These are phyloP conservation scores for Aspergillus fructus DNA, from an alignment of 2,329 filamentous ascomycete species.

Conservation along the genomic window DNA sequence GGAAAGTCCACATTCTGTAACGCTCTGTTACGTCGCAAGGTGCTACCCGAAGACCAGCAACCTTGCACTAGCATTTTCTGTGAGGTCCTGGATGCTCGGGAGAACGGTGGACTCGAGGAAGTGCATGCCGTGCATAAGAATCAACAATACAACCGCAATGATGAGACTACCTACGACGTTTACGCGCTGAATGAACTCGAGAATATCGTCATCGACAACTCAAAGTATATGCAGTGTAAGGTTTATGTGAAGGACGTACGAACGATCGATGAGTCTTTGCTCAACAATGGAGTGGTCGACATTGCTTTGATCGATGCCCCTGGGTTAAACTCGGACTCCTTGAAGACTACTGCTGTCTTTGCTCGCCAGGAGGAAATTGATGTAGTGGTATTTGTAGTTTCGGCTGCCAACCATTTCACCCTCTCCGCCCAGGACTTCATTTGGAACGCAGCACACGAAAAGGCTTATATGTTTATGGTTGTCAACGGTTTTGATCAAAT, in stretches of 20 bases:
- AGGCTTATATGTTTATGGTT: constrained; percentile 98
- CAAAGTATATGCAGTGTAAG: constrained; percentile 90
- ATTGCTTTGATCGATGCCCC: constrained; percentile 97
- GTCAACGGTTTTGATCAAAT: constrained; percentile 97
- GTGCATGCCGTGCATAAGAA: constrained; percentile 92
- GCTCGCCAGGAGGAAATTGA: constrained; percentile 98
- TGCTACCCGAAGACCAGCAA: constrained; percentile 94
- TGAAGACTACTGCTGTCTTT: constrained; percentile 96
- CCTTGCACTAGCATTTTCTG: constrained; percentile 98
- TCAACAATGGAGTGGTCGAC: constrained; percentile 97
- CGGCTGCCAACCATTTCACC: constrained; percentile 96
- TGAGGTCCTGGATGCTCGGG: constrained; percentile 87
- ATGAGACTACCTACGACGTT: constrained; percentile 92
- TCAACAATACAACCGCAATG: constrained; percentile 75
- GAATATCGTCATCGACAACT: constrained; percentile 84
- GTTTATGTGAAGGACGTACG: constrained; percentile 91
- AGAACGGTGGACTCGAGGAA: constrained; percentile 89
- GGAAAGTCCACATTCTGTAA: constrained; percentile 99
- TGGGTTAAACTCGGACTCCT: constrained; percentile 90
- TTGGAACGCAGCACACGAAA: constrained; percentile 89
- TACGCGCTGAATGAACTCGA: constrained; percentile 77
- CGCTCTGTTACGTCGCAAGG: constrained; percentile 85
- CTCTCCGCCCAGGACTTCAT: constrained; percentile 98
- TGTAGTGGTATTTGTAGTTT: constrained; percentile 97
- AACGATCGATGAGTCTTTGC: constrained; percentile 83